Base-by-base conservation (phyloP, 2,329 filamentous ascomycete species). In the Fusarium sp. region DNA sequence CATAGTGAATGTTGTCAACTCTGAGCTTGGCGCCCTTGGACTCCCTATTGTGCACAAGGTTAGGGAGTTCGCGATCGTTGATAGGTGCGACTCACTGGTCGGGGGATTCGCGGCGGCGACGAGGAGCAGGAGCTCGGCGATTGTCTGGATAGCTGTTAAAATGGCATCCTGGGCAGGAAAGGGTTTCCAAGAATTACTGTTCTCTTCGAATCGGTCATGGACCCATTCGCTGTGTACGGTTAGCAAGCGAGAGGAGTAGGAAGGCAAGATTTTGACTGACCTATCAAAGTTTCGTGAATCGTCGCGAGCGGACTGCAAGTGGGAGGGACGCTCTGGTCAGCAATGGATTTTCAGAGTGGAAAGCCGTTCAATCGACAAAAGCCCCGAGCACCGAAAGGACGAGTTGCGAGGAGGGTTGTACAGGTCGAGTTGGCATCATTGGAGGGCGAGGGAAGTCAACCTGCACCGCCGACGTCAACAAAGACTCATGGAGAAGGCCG, bases 1-100 rank as follows among this genome's bases (percentile, higher is more conserved):
- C 95, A 81, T 97, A 98, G 81, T 98, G 95, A 64, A 98, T 85
- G 80, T 97, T 97, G 69, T 97, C 94, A 69, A 97, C 92, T 73
- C 92, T 91, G 73, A 98, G 82, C 82, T 94, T 95, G 49, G 91
- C 86, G 75, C 91, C 90, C 63, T 84, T 83, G 35, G 83, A 79
- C 39, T 88, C 86, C 77, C 89, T 89, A 49, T 31, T 21, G 27
- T 18, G 60, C 39, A 73, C 72, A 63, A 51, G 29, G 49, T 73
- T 33, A 69, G 27, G 72, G 66, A 60, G 64, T 61, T 75, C 70
- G 48, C 29, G 41, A 12, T 35, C 27, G 23, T 33, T 12, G 15
- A 25, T 37, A 7, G 27, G 33, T 31, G n/a, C 39, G 29, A 35
- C 77, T 60, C 79, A 83, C 82, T 70, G 77, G 65, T 83, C 83